Evolutionary conservation across 2,329 filamentous ascomycete species (phyloP).

Genomic region (Macrophomina pseudophaseolina): DNA sequence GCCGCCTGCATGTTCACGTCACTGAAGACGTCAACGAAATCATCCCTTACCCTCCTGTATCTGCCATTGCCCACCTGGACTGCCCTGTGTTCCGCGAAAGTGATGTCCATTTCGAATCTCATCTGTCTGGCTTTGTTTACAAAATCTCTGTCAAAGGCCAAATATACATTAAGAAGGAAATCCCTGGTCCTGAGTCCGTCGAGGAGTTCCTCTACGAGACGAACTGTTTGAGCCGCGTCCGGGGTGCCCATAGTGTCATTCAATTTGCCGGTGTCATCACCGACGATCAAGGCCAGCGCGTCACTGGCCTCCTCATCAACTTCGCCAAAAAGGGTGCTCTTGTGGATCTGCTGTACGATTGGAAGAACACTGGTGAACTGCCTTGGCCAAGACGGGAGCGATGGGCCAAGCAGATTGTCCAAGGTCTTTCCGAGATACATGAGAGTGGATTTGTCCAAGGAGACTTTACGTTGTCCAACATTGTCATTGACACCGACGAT

Average conservation of each 20-base stretch:
- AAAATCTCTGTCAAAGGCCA: conserved; percentile 75
- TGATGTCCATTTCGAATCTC: conserved; percentile 82
- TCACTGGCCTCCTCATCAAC: conserved; percentile 89
- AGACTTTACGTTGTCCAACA: conserved; percentile 96
- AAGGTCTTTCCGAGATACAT: conserved; percentile 89
- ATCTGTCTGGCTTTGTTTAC: conserved; percentile 97
- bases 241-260: conserved; percentile 77
- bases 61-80: conserved; percentile 73
- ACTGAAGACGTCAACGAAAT: conserved; percentile 98
- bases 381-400: conserved; percentile 76
- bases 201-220: conserved; percentile 98
- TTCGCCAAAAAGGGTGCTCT: conserved; percentile 86
- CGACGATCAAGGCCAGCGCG: conserved; percentile 72
- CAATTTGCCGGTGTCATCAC: conserved; percentile 86
- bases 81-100: conserved; percentile 68
- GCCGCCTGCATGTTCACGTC: conserved; percentile 91
- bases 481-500: conserved; percentile 83
- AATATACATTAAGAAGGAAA: conserved; percentile 95
- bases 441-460: conserved; percentile 96
- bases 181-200: conserved; percentile 91
- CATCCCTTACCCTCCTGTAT: conserved; percentile 78
- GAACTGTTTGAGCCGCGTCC: conserved; percentile 84
- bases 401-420: conserved; percentile 91
- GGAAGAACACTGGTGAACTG: conserved; percentile 58
- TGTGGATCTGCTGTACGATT: conserved; percentile 89